Percentiles rank a stretch among this genome's conserved stretches.
These are phyloP conservation scores for Fusarium verticillioides DNA, from an alignment of 2,329 filamentous ascomycete genomes.

Conservation along the genomic window DNA sequence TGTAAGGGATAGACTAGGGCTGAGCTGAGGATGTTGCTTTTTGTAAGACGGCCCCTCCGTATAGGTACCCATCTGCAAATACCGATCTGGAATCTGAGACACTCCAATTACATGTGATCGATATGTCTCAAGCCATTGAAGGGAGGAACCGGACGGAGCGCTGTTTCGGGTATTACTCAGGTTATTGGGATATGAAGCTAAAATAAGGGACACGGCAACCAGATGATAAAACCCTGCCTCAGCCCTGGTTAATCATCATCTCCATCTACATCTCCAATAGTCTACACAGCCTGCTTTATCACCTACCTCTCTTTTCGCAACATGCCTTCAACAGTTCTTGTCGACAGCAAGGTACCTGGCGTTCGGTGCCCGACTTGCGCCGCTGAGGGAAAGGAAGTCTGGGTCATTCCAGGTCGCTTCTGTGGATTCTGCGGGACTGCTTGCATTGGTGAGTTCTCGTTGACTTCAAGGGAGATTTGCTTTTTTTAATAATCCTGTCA, in stretches of 20 bases:
- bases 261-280: fast-evolving
- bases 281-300: too few species aligned
- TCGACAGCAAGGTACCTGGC: neutral
- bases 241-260: fast-evolving
- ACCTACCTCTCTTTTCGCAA: neutral
- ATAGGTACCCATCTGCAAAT: neutral
- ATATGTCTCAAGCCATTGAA: neutral
- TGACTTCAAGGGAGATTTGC: too few species aligned
- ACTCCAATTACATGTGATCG: neutral
- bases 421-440: neutral
- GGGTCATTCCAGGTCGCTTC: neutral
- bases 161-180: neutral
- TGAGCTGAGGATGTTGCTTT: neutral
- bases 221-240: neutral
- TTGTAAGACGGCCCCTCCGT: neutral
- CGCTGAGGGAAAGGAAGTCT: neutral
- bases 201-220: neutral
- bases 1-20: neutral
- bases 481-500: too few species aligned
- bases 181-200: neutral
- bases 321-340: neutral
- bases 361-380: neutral
- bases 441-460: neutral
- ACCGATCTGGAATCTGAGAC: neutral
- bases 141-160: neutral